Percentiles rank a stretch among this genome's conserved stretches.
Conservation (phyloP, 2,329 filamentous ascomycete genomes). For the Pseudohalonectria lignicola region DNA sequence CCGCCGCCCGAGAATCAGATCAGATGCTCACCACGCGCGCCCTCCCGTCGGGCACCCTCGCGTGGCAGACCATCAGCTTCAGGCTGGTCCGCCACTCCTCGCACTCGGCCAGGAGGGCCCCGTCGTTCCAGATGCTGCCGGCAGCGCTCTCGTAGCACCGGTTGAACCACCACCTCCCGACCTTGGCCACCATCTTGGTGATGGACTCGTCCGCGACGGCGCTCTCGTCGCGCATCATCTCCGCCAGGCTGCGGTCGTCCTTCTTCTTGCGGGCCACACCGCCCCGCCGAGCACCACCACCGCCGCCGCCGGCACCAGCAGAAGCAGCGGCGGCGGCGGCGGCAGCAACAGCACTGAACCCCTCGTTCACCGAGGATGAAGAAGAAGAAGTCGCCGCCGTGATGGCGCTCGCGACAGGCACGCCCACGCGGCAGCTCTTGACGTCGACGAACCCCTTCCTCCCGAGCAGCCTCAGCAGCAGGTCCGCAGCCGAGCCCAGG, state of each 20-base stretch:
- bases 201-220: slow-evolving; percentile 71
- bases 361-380: slow-evolving; percentile 15
- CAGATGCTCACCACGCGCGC: slow-evolving; percentile 35
- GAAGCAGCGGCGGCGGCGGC: too few species aligned
- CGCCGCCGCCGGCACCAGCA: neutral
- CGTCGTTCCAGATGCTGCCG: slow-evolving; percentile 69
- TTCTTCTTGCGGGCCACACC: slow-evolving; percentile 16
- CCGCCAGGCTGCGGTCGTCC: slow-evolving; percentile 49
- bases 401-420: slow-evolving; percentile 54
- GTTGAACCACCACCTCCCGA: slow-evolving; percentile 94
- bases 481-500: slow-evolving; percentile 48
- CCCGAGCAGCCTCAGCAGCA: slow-evolving; percentile 56
- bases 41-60: slow-evolving; percentile 59
- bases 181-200: slow-evolving; percentile 83
- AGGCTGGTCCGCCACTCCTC: slow-evolving; percentile 79
- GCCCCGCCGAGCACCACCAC: slow-evolving; percentile 4
- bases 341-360: too few species aligned
- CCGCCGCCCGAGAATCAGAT: too few species aligned
- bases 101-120: slow-evolving; percentile 67
- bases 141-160: slow-evolving; percentile 75
- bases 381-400: slow-evolving; percentile 21
- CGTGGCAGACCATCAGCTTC: slow-evolving; percentile 84
- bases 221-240: slow-evolving; percentile 63
- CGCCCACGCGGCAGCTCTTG: slow-evolving; percentile 66
- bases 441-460: slow-evolving; percentile 60